phyloP scores from a whole-genome alignment of 306 rosid genomes.

The Lathyrus oleraceus region DNA sequence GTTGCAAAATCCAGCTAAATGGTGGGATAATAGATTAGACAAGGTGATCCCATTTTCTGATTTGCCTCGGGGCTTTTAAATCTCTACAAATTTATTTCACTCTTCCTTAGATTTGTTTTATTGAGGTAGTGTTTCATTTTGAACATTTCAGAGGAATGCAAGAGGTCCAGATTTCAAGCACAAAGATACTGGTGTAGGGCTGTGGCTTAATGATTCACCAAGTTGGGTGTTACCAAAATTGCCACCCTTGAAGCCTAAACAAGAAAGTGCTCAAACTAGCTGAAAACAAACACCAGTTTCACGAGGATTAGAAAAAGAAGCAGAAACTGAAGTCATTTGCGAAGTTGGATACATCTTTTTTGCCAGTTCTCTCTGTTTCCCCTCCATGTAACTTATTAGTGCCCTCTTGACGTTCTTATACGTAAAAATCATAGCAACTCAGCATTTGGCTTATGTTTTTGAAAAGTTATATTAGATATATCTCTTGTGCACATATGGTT shows the following conservation, averaged over 20 bases:
- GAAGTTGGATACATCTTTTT: conserved; percentile 16
- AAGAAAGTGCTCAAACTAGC: conserved; percentile 3
- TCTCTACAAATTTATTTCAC: background rate
- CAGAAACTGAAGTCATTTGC: conserved; percentile 5
- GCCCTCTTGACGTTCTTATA: conserved; percentile 12
- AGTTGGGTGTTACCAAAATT: conserved; percentile 55
- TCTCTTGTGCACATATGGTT: conserved; percentile 5
- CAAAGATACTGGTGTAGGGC: conserved; percentile 59
- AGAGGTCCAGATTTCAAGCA: conserved; percentile 71
- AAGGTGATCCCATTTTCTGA: conserved; percentile 50
- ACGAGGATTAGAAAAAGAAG: conserved; percentile 18
- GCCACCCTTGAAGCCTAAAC: conserved; percentile 46
- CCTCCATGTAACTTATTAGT: conserved; percentile 11
- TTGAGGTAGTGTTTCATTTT: conserved; percentile 23
- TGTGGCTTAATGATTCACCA: conserved; percentile 59
- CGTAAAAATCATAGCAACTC: background rate
- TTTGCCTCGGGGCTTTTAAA: conserved; percentile 1
- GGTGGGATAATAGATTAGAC: conserved; percentile 71
- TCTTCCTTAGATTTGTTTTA: conserved; percentile 21
- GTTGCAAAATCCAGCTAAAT: conserved; percentile 56
- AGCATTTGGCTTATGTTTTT: background rate
- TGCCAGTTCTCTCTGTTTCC: background rate
- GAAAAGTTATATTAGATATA: conserved; percentile 1
- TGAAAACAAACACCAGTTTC: conserved; percentile 14
- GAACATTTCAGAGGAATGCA: conserved; percentile 42